A percentile compares a stretch with the other conserved stretches of the same genome.
These are phyloP conservation scores for Suillus paluster DNA, from an alignment of 768 basidiomycete genomes.

Conservation along the genomic window DNA sequence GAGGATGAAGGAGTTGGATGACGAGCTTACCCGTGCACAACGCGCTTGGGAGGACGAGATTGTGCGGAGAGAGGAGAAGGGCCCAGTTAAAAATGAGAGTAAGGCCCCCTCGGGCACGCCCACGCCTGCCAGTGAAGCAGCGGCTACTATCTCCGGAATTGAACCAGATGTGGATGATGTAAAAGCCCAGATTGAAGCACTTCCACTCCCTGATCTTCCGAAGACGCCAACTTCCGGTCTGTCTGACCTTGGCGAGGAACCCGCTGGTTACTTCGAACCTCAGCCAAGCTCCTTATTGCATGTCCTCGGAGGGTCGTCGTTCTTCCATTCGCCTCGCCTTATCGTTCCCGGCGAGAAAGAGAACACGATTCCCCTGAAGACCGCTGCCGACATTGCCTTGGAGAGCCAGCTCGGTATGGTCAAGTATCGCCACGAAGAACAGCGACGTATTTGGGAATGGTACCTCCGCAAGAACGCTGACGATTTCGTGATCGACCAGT, in stretches of 20 bases:
- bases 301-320: constrained; percentile 32
- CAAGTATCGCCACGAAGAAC: constrained; percentile 84
- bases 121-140: constrained; percentile 29
- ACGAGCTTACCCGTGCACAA: constrained; percentile 69
- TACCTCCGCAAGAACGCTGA: constrained; percentile 85
- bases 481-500: constrained; percentile 90
- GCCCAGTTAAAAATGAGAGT: constrained; percentile 17
- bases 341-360: constrained; percentile 37
- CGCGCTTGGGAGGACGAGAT: constrained; percentile 89
- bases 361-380: constrained; percentile 54
- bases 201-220: constrained; percentile 40
- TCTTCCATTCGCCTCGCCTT: constrained; percentile 37
- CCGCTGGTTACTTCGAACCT: constrained; percentile 49
- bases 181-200: constrained; percentile 68
- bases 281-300: constrained; percentile 32
- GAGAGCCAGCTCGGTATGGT: constrained; percentile 74
- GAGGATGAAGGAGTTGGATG: constrained; percentile 88
- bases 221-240: constrained; percentile 43
- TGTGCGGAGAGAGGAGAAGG: constrained; percentile 72
- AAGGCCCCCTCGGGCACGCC: constrained; percentile 32
- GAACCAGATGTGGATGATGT: constrained; percentile 50
- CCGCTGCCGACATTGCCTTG: constrained; percentile 67
- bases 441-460: constrained; percentile 94
- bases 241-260: constrained; percentile 34
- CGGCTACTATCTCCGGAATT: constrained; percentile 17